Conservation (phyloP, 2,329 filamentous ascomycete genomes). For the Pseudocercospora crystallina region DNA sequence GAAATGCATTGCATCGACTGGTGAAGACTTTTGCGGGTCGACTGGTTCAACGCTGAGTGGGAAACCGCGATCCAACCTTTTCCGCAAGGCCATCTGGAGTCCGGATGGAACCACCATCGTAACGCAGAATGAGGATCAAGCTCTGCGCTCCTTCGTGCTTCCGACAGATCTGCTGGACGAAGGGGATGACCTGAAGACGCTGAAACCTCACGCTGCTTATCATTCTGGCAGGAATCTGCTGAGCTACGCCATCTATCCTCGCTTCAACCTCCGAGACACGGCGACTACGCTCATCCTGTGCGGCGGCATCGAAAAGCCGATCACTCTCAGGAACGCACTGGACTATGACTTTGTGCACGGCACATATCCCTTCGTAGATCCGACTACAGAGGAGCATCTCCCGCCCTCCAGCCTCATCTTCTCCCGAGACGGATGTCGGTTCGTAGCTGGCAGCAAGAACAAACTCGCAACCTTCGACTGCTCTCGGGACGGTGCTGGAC, state of each 20-base stretch:
- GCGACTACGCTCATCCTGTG: constrained; percentile 53
- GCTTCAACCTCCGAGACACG: constrained; percentile 53
- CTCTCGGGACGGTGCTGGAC: constrained; percentile 47
- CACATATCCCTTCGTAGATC: constrained; percentile 56
- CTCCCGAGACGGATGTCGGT: constrained; percentile 47
- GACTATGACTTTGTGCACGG: constrained; percentile 46
- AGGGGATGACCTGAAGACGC: constrained; percentile 33
- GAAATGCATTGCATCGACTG: constrained; percentile 30
- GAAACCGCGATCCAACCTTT: constrained; percentile 36
- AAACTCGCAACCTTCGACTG: constrained; percentile 59
- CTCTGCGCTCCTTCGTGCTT: constrained; percentile 56
- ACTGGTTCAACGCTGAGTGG: not conserved
- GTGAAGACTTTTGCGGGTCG: constrained; percentile 15
- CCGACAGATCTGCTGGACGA: constrained; percentile 51
- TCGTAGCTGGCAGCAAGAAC: constrained; percentile 58
- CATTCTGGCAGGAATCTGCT: constrained; percentile 50
- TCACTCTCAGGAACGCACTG: constrained; percentile 57
- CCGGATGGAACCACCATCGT: constrained; percentile 60
- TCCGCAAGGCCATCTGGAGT: constrained; percentile 48
- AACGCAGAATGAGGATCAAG: constrained; percentile 52
- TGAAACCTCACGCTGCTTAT: constrained; percentile 50
- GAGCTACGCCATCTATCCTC: constrained; percentile 55
- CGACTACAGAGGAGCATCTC: constrained; percentile 57
- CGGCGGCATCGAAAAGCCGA: constrained; percentile 55
- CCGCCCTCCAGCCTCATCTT: constrained; percentile 58